phyloP scores from a whole-genome alignment of 2,329 filamentous ascomycete genomes.

The Aspergillus ibericus region DNA sequence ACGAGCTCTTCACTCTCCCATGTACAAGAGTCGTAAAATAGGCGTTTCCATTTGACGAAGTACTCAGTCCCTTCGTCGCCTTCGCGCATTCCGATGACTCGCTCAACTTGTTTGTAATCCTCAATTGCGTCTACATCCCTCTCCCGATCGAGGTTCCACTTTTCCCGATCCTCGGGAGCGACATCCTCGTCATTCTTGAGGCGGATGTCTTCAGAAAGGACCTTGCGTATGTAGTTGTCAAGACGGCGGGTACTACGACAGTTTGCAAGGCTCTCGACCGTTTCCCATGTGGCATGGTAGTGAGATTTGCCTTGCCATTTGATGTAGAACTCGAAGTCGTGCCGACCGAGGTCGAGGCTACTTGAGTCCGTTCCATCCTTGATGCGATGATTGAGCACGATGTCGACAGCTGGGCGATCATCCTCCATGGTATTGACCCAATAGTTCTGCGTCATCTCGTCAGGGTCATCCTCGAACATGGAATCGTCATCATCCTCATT shows the following conservation, averaged over 20 bases:
- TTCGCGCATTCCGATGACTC: conserved; percentile 80
- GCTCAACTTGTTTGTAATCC: conserved; percentile 89
- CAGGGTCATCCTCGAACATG: conserved; percentile 58
- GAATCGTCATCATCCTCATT: conserved; percentile 65
- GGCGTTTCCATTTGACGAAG: conserved; percentile 93
- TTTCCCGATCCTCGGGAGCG: conserved; percentile 82
- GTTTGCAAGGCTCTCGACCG: conserved; percentile 69
- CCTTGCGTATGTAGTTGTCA: conserved; percentile 90
- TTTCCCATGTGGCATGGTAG: conserved; percentile 94
- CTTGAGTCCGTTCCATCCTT: conserved; percentile 62
- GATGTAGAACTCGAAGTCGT: conserved; percentile 87
- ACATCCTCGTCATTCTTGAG: conserved; percentile 73
- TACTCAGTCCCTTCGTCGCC: conserved; percentile 84
- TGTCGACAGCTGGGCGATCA: conserved; percentile 81
- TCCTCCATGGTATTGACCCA: conserved; percentile 70
- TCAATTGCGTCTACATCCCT: conserved; percentile 82
- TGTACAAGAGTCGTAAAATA: conserved; percentile 90
- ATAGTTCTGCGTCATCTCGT: conserved; percentile 66
- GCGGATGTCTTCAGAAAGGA: conserved; percentile 75
- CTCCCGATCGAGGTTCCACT: conserved; percentile 93
- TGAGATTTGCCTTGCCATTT: conserved; percentile 98
- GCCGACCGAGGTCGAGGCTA: conserved; percentile 38
- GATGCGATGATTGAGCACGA: conserved; percentile 81
- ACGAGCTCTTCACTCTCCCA: conserved; percentile 83
- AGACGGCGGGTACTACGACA: conserved; percentile 83